phyloP scores from a whole-genome alignment of 257 asterid species.

The Nicotiana benthamiana region DNA sequence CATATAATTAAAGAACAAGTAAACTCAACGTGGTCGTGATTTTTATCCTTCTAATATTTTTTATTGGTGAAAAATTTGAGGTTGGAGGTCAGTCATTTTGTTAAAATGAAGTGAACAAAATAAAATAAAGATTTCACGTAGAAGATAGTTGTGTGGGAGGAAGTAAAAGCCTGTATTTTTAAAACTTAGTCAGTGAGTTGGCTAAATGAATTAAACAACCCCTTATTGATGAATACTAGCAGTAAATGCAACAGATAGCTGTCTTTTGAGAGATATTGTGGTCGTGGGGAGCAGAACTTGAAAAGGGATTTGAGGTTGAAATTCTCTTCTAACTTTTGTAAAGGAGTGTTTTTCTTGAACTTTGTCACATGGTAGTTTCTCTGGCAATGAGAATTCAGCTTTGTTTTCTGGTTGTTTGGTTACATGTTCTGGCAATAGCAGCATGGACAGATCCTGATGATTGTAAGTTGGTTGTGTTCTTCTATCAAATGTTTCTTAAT shows the following conservation, averaged over 20 bases:
- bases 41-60: neutral
- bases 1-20: neutral
- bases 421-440: slow-evolving; percentile 25
- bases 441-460: slow-evolving; percentile 44
- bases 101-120: neutral
- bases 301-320: neutral
- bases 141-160: neutral
- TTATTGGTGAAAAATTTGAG: neutral
- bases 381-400: slow-evolving; percentile 31
- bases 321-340: neutral
- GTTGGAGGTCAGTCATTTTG: slow-evolving; percentile 6
- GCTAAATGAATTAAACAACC: neutral
- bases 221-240: neutral
- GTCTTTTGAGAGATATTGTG: neutral
- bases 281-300: neutral
- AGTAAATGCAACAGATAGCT: neutral
- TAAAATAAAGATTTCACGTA: neutral
- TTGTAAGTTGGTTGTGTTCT: slow-evolving; percentile 31
- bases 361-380: slow-evolving; percentile 7
- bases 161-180: neutral
- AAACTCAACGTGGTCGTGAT: neutral
- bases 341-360: neutral
- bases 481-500: neutral
- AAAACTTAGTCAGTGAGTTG: neutral
- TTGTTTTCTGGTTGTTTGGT: slow-evolving; percentile 25